A percentile compares a stretch with the other conserved stretches of the same genome.
Conservation (phyloP, 805 yeast genomes). For the Sungouiozyma ichnusensis region DNA sequence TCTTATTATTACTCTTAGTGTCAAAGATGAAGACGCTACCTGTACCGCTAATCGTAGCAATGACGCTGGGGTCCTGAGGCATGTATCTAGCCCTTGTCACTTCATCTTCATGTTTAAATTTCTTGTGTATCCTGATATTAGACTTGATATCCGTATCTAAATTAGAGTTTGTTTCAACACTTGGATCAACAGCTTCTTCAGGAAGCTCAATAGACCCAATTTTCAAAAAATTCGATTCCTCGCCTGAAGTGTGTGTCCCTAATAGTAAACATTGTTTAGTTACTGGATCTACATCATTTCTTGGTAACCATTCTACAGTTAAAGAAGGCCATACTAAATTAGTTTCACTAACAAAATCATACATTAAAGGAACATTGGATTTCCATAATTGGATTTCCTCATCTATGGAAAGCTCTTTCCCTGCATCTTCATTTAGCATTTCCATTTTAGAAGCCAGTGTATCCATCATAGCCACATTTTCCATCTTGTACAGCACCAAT, state of each 20-base stretch:
- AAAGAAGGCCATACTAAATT: slow-evolving; percentile 76
- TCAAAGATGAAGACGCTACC: slow-evolving; percentile 54
- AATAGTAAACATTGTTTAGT: slow-evolving; percentile 44
- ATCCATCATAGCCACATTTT: not conserved
- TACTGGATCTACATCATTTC: slow-evolving; percentile 12
- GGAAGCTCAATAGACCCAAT: slow-evolving; percentile 56
- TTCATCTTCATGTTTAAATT: slow-evolving; percentile 52
- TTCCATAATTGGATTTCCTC: slow-evolving; percentile 72
- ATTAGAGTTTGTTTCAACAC: slow-evolving; percentile 9
- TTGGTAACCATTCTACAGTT: slow-evolving; percentile 68
- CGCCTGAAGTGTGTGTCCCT: slow-evolving; percentile 69
- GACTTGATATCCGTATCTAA: slow-evolving; percentile 25
- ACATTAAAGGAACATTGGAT: slow-evolving; percentile 71
- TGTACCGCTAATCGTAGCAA: slow-evolving; percentile 58
- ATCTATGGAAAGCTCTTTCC: slow-evolving; percentile 23
- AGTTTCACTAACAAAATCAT: slow-evolving; percentile 72
- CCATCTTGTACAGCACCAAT: not conserved
- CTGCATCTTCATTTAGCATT: not conserved
- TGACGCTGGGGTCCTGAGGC: slow-evolving; percentile 46
- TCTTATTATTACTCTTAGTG: slow-evolving; percentile 19
- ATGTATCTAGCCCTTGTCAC: slow-evolving; percentile 62
- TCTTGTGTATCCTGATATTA: slow-evolving; percentile 49
- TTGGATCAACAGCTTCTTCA: slow-evolving; percentile 8
- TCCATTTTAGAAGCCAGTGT: not conserved
- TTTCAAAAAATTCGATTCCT: slow-evolving; percentile 55